Base-by-base conservation (phyloP, 2,329 filamentous ascomycete genomes). In the Ilyonectria robusta region DNA sequence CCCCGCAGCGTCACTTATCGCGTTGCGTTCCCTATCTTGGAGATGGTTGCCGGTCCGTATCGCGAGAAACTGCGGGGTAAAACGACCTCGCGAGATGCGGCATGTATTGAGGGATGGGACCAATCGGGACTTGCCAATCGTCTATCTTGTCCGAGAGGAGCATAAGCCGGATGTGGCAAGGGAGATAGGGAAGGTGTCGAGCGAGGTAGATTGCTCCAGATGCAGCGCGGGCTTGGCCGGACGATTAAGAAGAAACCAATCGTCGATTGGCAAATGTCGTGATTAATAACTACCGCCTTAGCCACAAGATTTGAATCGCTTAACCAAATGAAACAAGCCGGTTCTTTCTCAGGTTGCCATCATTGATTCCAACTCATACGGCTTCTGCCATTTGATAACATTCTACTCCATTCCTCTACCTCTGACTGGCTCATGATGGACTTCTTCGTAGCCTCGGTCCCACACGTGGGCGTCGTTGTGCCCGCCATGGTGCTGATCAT, bases 21-120 rank as follows among this genome's bases (percentile, higher is more conserved):
- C 51, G 29, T 59, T 58, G 42, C 46, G 11, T 65, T 48, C 46
- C 66, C 66, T 54, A 57, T 65, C 59, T 42, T 7, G 66, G 66
- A 56, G 51, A 68, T 17, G 46, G 62, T 59, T 62, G 40, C 66
- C 66, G 66, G 42, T 46, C 15, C 37, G 10, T 21, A 11, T 53
- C 53, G 13, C 47, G 17, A 31, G 19, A 46, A 31, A 37, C 40
- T 61, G 66, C 66, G 66, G 66, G 66, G 66, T 68, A 65, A 26
- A 53, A 46, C 19, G 29, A 23, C 44, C 8, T 54, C 50, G 51
- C 23, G 31, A 37, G 11, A 40, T 26, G 23, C 17, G 31, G 26
- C 19, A 26, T 26, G 26, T 26, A 4, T 26, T 5, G 26, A 26
- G 35, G 26, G 29, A 15, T 8, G 26, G 47, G 60, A 19, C 31